Evolutionary conservation across 1,284 basidiomycete genomes (phyloP).

Genomic region (Cryptococcus sp.): DNA sequence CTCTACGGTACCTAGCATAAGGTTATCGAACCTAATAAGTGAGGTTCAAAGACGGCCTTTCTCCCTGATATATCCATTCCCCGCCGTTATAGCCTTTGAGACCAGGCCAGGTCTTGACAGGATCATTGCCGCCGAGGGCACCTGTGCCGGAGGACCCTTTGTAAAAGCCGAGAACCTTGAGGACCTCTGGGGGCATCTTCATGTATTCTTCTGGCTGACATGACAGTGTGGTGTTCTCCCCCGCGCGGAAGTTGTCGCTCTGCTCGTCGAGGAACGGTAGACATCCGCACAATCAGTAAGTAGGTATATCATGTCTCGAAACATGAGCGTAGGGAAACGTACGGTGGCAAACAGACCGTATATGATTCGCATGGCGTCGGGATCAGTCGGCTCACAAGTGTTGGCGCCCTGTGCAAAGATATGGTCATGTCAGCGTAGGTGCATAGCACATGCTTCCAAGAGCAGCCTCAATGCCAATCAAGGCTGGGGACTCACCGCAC

Average conservation of each 20-base stretch:
- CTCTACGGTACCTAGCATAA: too few species aligned
- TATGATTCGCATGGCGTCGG: conserved; percentile 19
- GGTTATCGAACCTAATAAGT: too few species aligned
- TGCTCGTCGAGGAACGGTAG: not conserved
- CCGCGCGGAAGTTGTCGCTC: conserved; percentile 26
- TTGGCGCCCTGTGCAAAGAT: conserved; percentile 14
- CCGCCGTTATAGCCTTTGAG: conserved; percentile 23
- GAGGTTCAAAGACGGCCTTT: too few species aligned
- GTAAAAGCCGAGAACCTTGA: conserved; percentile 22
- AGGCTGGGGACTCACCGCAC: conserved; percentile 17
- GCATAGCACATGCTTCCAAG: too few species aligned
- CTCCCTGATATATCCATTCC: conserved; percentile 23
- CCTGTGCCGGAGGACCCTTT: conserved; percentile 20
- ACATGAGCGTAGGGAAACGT: not conserved
- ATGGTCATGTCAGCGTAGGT: too few species aligned
- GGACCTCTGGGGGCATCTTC: conserved; percentile 26
- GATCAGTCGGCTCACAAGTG: conserved; percentile 14
- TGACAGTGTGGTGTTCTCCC: conserved; percentile 21
- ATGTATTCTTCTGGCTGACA: conserved; percentile 23
- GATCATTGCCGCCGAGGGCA: conserved; percentile 15
- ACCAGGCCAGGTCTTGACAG: conserved; percentile 20
- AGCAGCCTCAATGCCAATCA: too few species aligned
- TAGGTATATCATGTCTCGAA: not conserved
- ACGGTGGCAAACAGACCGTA: conserved; percentile 24
- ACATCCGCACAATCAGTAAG: too few species aligned